A percentile compares a stretch with the other conserved stretches of the same genome.
phyloP scores from a whole-genome alignment of 371 early-diverging fungal species.

The Cokeromyces recurvatus region DNA sequence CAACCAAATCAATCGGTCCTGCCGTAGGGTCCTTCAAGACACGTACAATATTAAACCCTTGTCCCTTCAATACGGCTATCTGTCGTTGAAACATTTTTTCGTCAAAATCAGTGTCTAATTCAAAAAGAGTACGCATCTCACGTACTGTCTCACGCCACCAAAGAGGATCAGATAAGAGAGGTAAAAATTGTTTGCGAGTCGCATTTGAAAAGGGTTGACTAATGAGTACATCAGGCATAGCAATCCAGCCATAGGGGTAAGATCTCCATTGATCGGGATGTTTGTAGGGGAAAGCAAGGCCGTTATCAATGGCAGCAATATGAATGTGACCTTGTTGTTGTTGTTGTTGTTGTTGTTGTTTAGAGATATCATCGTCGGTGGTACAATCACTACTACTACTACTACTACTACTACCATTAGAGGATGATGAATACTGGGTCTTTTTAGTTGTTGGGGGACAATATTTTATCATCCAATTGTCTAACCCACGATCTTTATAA shows the following conservation, averaged over 20 bases:
- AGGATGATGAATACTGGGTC: not conserved
- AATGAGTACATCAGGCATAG: conserved; percentile 57
- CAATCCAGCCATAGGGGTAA: conserved; percentile 88
- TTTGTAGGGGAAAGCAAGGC: conserved; percentile 89
- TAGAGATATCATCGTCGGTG: conserved; percentile 9
- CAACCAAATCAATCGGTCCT: conserved; percentile 57
- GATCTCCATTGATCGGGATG: conserved; percentile 89
- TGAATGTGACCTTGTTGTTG: conserved; percentile 42
- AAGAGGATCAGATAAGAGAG: conserved; percentile 59
- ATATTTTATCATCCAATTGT: conserved; percentile 89
- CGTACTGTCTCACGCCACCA: conserved; percentile 80
- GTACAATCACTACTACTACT: conserved; percentile 1
- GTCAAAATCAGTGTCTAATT: conserved; percentile 72
- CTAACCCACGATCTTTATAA: conserved; percentile 77
- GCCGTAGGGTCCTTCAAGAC: conserved; percentile 54
- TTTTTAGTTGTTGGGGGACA: conserved; percentile 27
- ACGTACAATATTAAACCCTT: conserved; percentile 79
- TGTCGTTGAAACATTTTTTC: conserved; percentile 78
- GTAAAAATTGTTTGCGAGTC: conserved; percentile 63
- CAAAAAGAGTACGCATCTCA: conserved; percentile 62
- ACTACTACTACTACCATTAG: conserved; percentile 19
- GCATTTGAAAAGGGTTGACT: conserved; percentile 63
- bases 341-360: conserved; percentile 12
- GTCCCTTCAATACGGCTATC: conserved; percentile 81
- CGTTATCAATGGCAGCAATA: conserved; percentile 90